Evolutionary conservation across 2,329 filamentous ascomycete species (phyloP), one percentile per base, ranked within the genome.

Genomic region (Sporothrix curviconia): DNA sequence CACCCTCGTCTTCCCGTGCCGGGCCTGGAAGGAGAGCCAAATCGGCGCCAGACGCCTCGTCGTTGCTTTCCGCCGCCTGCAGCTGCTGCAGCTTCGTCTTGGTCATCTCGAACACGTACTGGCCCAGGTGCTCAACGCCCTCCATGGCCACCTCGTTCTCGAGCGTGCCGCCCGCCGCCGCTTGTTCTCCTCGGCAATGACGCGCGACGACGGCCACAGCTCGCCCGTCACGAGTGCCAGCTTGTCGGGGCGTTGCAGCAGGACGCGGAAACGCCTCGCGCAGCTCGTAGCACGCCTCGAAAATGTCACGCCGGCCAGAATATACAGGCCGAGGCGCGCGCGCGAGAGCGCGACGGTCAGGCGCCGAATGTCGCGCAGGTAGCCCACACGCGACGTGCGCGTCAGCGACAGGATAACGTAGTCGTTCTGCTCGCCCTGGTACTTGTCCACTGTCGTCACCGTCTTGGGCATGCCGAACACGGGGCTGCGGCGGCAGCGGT

Each of bases 381-480:
- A 99, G 54, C 94, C 94, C 8, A 95, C 90, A 19, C 87, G 83
- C 56, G 86, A 88, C 12, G 95, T 97, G 61, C 94, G 84, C 14
- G 91, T 94, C 47, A 99, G 82, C 5, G 92, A 96, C 57, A 99
- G 82, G 65, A 99, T 95, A 64, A 99, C 84, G 67, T 96, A 97
- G 68, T 99, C 94, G 72, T 99, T 99, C 73, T 99, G 94, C 77
- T 99, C 94, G 70, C 94, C 95, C 75, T 99, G 94, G 68, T 97
- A 99, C 71, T 96, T 96, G 75, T 99, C 94, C 62, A 99, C 92
- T 5, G 95, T 99, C 3, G 90, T 92, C 28, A 99, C 90, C 55
- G 88, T 86, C 71, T 86, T 88, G 17, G 94, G 94, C 71, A 96
- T 75, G 8, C 92, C 92, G 72, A 99, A 99, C 19, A 97, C 76